A percentile compares a stretch with the other conserved stretches of the same genome.
Conservation (phyloP, 345 rosid genomes). For the Dipteronia dyeriana region DNA sequence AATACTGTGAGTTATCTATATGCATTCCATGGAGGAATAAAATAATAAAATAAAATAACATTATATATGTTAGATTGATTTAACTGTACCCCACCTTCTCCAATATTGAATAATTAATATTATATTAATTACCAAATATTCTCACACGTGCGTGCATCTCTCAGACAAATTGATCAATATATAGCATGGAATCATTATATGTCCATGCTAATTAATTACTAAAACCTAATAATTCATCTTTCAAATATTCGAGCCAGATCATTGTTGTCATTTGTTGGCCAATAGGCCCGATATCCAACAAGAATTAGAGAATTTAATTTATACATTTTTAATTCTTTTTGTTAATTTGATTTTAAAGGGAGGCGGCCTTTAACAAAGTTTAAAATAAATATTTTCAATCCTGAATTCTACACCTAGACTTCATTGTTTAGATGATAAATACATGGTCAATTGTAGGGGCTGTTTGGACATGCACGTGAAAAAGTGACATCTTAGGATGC, state of each 20-base stretch:
- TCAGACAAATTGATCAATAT: background rate
- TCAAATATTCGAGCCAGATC: too few relatives aligned
- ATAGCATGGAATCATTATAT: too few relatives aligned
- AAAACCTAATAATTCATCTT: too few relatives aligned
- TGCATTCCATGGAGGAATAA: background rate
- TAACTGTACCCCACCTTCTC: background rate
- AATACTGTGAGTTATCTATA: background rate
- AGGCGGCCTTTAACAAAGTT: too few relatives aligned
- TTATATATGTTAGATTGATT: background rate
- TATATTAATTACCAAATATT: background rate
- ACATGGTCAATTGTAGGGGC: slow-evolving; percentile 12
- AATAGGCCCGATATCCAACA: too few relatives aligned
- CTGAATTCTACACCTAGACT: too few relatives aligned
- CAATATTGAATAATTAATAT: background rate
- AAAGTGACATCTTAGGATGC: slow-evolving; percentile 39
- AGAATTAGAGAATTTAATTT: too few relatives aligned
- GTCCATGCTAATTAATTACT: too few relatives aligned
- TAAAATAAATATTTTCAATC: too few relatives aligned
- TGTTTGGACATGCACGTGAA: slow-evolving; percentile 20
- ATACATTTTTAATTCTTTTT: too few relatives aligned
- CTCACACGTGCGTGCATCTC: slow-evolving; percentile 15
- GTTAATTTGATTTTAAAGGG: too few relatives aligned
- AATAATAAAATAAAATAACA: background rate
- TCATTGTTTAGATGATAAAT: background rate
- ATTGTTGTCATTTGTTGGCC: too few relatives aligned